Evolutionary conservation across 495 filamentous ascomycete species (phyloP), one percentile per base, ranked within the genome.

Genomic region (Hypoxylon intermedium): DNA sequence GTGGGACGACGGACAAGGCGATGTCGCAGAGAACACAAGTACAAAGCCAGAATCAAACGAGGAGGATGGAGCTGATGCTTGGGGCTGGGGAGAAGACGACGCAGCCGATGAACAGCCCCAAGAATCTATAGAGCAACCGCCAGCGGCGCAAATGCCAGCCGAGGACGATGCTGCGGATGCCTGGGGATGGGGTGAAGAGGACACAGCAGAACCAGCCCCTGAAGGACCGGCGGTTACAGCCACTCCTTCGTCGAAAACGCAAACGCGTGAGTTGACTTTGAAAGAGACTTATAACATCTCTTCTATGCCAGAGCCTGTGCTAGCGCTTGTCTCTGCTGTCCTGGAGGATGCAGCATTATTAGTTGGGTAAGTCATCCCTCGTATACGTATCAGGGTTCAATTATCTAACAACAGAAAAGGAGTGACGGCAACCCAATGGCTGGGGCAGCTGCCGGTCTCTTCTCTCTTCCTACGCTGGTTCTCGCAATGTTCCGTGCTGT

Each of bases 401-500:
- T 9, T 18, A 53, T 46, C 26, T 53, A 55, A 53, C 30, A 49
- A 2, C 40, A 60, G 53, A 74, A 37, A 33, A 78, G 66, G 59
- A 75, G 11, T 40, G 72, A 76, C 5, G 64, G 67, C 21, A 77
- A 75, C 49, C 81, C 78, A 2, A 74, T 96, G 37, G 81, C 89
- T 5, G 79, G 88, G 15, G 91, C 91, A 6, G 90, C 89, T 5
- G 71, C 84, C 18, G 89, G 85, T 2, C 81, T 99, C 6, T 88
- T 92, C 64, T 83, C 85, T 33, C 76, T 99, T 7, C 93, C 94
- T 20, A 90, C 90, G 0, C 83, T 95, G 24, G 82, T 93, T 15
- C 76, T 99, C 18, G 91, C 93, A 20, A 90, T 96, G 84, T 98
- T 93, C 74, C 88, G 95, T 43, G 92, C 94, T 9, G 86, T 90